Evolutionary conservation across 495 filamentous ascomycete species (phyloP), one percentile per base, ranked within the genome.

Genomic region (Pyronema domesticum): DNA sequence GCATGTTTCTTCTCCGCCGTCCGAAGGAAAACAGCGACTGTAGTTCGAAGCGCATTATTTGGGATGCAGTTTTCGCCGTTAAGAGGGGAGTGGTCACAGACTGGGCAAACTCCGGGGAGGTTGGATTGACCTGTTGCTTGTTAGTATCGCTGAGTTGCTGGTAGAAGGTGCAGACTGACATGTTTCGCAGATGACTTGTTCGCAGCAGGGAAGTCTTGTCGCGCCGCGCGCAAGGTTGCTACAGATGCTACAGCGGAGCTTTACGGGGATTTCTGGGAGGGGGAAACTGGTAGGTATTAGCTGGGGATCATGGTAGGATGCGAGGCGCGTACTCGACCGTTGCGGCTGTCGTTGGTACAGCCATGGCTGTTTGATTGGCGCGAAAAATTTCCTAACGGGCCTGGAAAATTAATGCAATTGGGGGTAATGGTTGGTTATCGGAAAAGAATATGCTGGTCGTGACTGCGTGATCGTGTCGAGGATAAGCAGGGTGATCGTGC

Each of bases 241-340:
- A 70, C 91, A 96, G 55, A 83, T 84, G 39, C 86, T 87, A 71
- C 91, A 99, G 65, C 87, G 80, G 50, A 96, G 77, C 77, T 95
- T 95, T 63, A 85, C 84, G 10, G 91, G 91, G 60, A 95, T 84
- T 30, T 93, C 86, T 51, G 89, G 86, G 55, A 83, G 80, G 10
- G 79, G 72, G 33, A 96, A 74, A 53, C 82, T 30, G 23, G 23
- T 30, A 30, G 23, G 23, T 10, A 10, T 47, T 19, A 19, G 45
- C 45, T 10, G 39, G 23, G 17, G 3, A 47, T 4, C 10, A 17
- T n/a, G 23, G 10, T 10, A 7, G n/a, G 18, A 47, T n/a, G 11
- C 10, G 45, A 47, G 3, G 45, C 17, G 30, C 30, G 30, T 50
- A 50, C 47, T 13, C 13, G 23, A 35, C 23, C 30, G 47, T 14